Conservation (phyloP, 2,329 filamentous ascomycete genomes). For the Sporothrix brasiliensis region DNA sequence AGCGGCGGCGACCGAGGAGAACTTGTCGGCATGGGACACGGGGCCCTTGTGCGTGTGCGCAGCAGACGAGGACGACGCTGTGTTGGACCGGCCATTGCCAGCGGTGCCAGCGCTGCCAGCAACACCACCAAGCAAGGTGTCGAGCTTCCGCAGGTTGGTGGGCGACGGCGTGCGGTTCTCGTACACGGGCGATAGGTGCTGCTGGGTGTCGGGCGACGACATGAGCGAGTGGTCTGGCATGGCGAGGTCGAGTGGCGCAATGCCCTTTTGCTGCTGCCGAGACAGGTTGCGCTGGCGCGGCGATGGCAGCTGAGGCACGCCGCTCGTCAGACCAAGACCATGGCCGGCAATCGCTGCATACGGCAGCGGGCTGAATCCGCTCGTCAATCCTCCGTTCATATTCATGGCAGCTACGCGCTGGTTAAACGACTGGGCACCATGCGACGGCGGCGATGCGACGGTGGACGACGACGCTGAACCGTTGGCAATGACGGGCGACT, state of each 20-base stretch:
- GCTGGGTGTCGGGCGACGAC: constrained; percentile 47
- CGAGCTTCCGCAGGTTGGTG: constrained; percentile 58
- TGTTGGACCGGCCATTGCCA: neutral
- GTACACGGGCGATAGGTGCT: constrained; percentile 71
- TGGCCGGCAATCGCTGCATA: constrained; percentile 40
- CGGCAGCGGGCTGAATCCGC: constrained; percentile 36
- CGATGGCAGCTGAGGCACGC: constrained; percentile 39
- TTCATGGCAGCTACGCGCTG: constrained; percentile 42
- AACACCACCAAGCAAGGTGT: constrained; percentile 20
- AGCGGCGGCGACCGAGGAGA: neutral
- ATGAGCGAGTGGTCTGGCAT: constrained; percentile 49
- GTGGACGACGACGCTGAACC: constrained; percentile 44
- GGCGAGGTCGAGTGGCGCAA: constrained; percentile 61
- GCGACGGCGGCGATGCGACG: constrained; percentile 16
- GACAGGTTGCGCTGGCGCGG: constrained; percentile 45
- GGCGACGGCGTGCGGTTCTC: constrained; percentile 74
- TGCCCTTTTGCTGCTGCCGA: constrained; percentile 53
- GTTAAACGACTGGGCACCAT: constrained; percentile 39
- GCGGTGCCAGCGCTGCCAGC: neutral
- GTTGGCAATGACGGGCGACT: constrained; percentile 58
- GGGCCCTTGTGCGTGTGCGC: constrained; percentile 25
- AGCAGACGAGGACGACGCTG: neutral
- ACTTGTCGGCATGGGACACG: constrained; percentile 24
- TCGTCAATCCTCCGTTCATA: constrained; percentile 36
- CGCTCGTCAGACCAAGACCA: constrained; percentile 33